A percentile compares a stretch with the other conserved stretches of the same genome.
phyloP scores from a whole-genome alignment of 345 rosid species.

The Angophora floribunda region DNA sequence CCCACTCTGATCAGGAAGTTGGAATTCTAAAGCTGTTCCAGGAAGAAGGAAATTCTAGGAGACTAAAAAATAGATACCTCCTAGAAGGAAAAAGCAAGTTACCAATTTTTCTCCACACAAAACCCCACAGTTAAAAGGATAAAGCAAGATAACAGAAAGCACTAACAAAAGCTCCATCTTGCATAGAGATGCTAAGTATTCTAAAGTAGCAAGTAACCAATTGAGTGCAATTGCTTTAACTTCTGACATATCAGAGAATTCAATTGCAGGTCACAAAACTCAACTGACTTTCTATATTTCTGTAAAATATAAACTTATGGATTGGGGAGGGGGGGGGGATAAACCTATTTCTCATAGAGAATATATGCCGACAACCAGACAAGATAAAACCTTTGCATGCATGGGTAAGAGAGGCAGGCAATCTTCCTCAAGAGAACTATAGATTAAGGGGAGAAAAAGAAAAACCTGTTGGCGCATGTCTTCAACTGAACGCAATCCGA shows the following conservation, averaged over 20 bases:
- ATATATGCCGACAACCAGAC: neutral
- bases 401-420: neutral
- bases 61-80: neutral
- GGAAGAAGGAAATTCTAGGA: neutral
- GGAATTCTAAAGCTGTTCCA: neutral
- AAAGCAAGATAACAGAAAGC: neutral
- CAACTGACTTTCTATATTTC: neutral
- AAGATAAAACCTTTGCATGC: neutral
- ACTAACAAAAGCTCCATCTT: neutral
- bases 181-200: neutral
- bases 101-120: neutral
- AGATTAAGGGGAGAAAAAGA: neutral
- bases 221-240: neutral
- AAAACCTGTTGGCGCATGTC: constrained; percentile 76
- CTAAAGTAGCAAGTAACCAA: neutral
- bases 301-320: neutral
- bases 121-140: neutral
- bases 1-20: neutral
- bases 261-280: neutral
- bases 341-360: neutral
- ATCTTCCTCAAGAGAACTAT: neutral
- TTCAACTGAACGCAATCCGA: constrained; percentile 52
- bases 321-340: neutral
- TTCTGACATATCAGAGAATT: neutral
- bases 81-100: neutral